Evolutionary conservation across 148 eudicot genomes (phyloP).

Genomic region (Fagopyrum esculentum): DNA sequence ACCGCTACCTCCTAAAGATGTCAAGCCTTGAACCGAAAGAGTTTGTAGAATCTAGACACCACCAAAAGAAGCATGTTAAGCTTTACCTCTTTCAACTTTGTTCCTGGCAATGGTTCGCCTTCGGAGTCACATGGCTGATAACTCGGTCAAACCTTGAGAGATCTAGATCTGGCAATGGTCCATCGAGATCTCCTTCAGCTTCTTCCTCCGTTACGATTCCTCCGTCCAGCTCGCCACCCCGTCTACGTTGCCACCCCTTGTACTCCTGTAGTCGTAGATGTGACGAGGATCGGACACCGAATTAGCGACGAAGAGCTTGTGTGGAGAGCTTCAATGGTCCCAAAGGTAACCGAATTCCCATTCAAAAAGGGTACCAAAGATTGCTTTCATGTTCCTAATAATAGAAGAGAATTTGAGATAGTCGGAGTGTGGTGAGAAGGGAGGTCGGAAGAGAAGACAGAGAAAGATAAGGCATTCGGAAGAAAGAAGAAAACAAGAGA

Average conservation of each 20-base stretch:
- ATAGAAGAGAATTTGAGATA: neutral
- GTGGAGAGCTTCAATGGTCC: constrained; percentile 54
- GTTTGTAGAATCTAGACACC: constrained; percentile 61
- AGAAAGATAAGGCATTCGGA: too few relatives aligned
- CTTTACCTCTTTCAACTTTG: too few relatives aligned
- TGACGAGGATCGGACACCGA: neutral
- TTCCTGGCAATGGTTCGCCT: too few relatives aligned
- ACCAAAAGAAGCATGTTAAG: neutral
- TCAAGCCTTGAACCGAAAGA: constrained; percentile 76
- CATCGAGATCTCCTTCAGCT: constrained; percentile 15
- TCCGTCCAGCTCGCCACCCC: neutral
- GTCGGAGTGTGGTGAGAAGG: too few relatives aligned
- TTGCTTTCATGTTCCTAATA: constrained; percentile 78
- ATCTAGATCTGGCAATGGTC: neutral
- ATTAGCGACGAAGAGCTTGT: constrained; percentile 51
- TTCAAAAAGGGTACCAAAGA: constrained; percentile 37
- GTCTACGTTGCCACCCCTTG: neutral
- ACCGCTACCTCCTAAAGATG: constrained; percentile 81
- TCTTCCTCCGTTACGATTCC: constrained; percentile 7
- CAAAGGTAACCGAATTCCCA: constrained; percentile 20
- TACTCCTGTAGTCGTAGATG: neutral
- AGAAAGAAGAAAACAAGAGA: too few relatives aligned
- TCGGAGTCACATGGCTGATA: too few relatives aligned
- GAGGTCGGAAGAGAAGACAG: too few relatives aligned
- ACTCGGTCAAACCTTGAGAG: too few relatives aligned